Evolutionary conservation across 2,329 filamentous ascomycete species (phyloP).

Genomic region (Coleophoma eucalyptorum): DNA sequence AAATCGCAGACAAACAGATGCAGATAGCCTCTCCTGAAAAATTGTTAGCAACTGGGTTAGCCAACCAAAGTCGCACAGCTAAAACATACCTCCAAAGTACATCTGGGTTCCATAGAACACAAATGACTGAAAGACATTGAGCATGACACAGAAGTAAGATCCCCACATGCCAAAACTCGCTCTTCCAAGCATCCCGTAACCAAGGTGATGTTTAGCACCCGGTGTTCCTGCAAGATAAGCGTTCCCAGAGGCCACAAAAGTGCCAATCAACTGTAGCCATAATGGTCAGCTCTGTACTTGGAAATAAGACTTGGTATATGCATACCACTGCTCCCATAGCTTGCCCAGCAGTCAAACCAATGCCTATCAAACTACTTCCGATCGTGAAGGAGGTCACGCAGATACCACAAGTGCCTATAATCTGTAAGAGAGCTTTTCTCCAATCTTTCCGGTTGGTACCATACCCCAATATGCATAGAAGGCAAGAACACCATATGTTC

Average conservation of each 20-base stretch:
- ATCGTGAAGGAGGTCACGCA: conserved; percentile 11
- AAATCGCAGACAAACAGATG: conserved; percentile 12
- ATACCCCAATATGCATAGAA: conserved; percentile 14
- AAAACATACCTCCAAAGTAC: conserved; percentile 12
- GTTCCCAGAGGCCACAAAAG: conserved; percentile 3
- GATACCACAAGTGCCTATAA: conserved; percentile 6
- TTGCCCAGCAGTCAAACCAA: conserved; percentile 15
- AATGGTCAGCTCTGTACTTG: background rate
- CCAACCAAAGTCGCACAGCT: too few species aligned
- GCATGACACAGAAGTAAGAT: conserved; percentile 21
- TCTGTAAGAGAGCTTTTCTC: background rate
- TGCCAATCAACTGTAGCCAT: background rate
- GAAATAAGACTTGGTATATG: too few species aligned
- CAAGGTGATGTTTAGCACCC: conserved; percentile 7
- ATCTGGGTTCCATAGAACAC: conserved; percentile 19
- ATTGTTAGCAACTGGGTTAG: too few species aligned
- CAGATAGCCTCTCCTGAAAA: background rate
- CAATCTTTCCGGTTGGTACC: background rate
- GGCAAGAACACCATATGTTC: conserved; percentile 9
- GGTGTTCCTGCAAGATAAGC: conserved; percentile 7
- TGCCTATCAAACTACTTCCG: conserved; percentile 16
- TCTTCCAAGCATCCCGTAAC: conserved; percentile 17
- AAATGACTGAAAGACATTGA: conserved; percentile 22
- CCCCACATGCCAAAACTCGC: conserved; percentile 26
- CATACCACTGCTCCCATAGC: conserved; percentile 15